Evolutionary conservation across 2,329 filamentous ascomycete genomes (phyloP).

Genomic region (Arthrobotrys pseudoclavata): DNA sequence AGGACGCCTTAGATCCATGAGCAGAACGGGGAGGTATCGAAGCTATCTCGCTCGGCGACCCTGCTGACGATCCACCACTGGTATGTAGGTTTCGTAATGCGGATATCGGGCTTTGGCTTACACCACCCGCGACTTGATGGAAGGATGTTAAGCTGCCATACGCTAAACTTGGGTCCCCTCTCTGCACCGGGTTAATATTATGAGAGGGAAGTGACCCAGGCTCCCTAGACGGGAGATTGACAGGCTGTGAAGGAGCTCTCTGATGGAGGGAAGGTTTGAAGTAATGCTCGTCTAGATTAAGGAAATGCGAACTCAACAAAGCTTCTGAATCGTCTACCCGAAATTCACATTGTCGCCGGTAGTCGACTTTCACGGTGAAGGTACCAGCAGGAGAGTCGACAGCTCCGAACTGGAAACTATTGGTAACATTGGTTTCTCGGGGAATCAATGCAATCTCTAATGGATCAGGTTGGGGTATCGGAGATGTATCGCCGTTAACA

Average conservation of each 20-base stretch:
- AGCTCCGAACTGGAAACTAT: slow-evolving; percentile 83
- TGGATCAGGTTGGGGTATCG: slow-evolving; percentile 74
- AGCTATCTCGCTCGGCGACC: slow-evolving; percentile 70
- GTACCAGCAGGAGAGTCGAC: slow-evolving; percentile 89
- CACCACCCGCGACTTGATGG: slow-evolving; percentile 79
- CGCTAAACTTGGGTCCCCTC: slow-evolving; percentile 78
- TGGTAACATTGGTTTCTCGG: slow-evolving; percentile 74
- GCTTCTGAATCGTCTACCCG: slow-evolving; percentile 92
- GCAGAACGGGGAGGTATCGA: slow-evolving; percentile 68
- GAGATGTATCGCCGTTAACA: slow-evolving; percentile 72
- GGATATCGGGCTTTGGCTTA: slow-evolving; percentile 88
- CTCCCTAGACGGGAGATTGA: slow-evolving; percentile 67
- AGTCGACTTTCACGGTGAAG: slow-evolving; percentile 83
- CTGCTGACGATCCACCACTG: slow-evolving; percentile 71
- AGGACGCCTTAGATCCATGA: slow-evolving; percentile 69
- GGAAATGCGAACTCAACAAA: slow-evolving; percentile 89
- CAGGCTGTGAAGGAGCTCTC: slow-evolving; percentile 64
- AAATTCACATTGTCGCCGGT: slow-evolving; percentile 90
- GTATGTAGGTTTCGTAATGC: slow-evolving; percentile 77
- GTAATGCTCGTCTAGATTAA: slow-evolving; percentile 88
- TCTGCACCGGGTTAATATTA: slow-evolving; percentile 69
- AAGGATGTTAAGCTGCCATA: slow-evolving; percentile 94
- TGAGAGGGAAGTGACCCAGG: slow-evolving; percentile 81
- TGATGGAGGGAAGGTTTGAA: slow-evolving; percentile 82
- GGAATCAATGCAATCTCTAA: slow-evolving; percentile 79